Evolutionary conservation across 441 rosid species (phyloP).

Genomic region (Adansonia gregorii): DNA sequence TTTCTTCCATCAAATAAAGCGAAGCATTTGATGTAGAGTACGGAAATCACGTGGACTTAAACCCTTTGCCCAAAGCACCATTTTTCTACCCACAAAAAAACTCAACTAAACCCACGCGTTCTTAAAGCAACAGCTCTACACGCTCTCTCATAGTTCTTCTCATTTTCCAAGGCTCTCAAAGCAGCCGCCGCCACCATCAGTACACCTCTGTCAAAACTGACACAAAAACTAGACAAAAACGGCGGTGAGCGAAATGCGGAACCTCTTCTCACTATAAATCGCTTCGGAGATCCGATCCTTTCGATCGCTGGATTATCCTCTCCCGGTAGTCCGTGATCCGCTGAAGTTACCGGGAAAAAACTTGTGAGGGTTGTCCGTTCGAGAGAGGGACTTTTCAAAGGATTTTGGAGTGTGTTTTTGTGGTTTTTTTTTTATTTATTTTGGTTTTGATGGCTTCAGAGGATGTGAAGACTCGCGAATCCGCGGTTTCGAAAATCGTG

Average conservation of each 20-base stretch:
- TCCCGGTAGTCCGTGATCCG: constrained; percentile 2
- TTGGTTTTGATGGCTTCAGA: constrained; percentile 77
- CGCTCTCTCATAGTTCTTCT: constrained; percentile 4
- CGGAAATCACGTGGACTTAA: too few species aligned
- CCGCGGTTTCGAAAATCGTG: constrained; percentile 84
- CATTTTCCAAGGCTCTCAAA: background rate
- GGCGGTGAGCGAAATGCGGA: background rate
- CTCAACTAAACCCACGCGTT: constrained; percentile 2
- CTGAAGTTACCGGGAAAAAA: background rate
- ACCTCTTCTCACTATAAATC: constrained; percentile 17
- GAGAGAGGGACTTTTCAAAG: constrained; percentile 13
- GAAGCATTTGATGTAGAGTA: too few species aligned
- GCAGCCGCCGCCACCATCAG: constrained; percentile 25
- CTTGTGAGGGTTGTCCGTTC: constrained; percentile 6
- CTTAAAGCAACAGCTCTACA: background rate
- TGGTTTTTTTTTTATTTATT: background rate
- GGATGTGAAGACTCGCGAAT: constrained; percentile 82
- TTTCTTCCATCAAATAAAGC: too few species aligned
- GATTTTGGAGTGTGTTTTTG: background rate
- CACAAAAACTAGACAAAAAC: background rate
- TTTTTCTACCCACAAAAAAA: background rate
- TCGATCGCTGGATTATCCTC: constrained; percentile 3
- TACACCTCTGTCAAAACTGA: background rate
- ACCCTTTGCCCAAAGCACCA: too few species aligned
- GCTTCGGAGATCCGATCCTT: constrained; percentile 12